A percentile compares a stretch with the other conserved stretches of the same genome.
These are phyloP conservation scores for Abrus pulchellus DNA, from an alignment of 306 rosid species.

Conservation along the genomic window DNA sequence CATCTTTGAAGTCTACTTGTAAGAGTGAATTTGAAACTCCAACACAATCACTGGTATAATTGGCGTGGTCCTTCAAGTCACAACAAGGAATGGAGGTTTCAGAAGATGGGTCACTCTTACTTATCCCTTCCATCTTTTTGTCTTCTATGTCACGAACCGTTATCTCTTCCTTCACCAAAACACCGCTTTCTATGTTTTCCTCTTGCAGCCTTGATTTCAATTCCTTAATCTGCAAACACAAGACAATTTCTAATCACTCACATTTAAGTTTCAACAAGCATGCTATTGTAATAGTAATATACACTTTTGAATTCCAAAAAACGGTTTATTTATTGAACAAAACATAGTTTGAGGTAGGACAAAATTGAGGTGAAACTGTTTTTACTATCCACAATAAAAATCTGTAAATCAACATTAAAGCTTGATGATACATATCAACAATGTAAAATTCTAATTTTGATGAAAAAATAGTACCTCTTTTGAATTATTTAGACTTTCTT, in stretches of 20 bases:
- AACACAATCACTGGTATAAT: constrained; percentile 31
- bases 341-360: too few relatives aligned
- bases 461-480: too few relatives aligned
- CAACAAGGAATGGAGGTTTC: constrained; percentile 48
- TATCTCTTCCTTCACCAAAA: constrained; percentile 67
- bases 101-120: constrained; percentile 39
- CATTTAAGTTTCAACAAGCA: too few relatives aligned
- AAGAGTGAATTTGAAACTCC: constrained; percentile 49
- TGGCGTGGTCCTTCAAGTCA: constrained; percentile 51
- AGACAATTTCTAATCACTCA: not conserved
- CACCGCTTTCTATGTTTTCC: constrained; percentile 56
- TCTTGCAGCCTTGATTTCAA: constrained; percentile 66
- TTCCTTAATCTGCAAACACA: constrained; percentile 65
- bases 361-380: too few relatives aligned
- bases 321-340: too few relatives aligned
- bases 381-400: too few relatives aligned
- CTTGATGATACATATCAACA: too few relatives aligned
- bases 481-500: too few relatives aligned
- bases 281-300: too few relatives aligned
- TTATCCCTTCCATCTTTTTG: not conserved
- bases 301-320: too few relatives aligned
- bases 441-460: too few relatives aligned
- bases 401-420: too few relatives aligned
- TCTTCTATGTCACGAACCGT: constrained; percentile 43
- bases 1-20: constrained; percentile 68